Conservation (phyloP, 208 protist genomes). For the Angomonas desouzai region DNA sequence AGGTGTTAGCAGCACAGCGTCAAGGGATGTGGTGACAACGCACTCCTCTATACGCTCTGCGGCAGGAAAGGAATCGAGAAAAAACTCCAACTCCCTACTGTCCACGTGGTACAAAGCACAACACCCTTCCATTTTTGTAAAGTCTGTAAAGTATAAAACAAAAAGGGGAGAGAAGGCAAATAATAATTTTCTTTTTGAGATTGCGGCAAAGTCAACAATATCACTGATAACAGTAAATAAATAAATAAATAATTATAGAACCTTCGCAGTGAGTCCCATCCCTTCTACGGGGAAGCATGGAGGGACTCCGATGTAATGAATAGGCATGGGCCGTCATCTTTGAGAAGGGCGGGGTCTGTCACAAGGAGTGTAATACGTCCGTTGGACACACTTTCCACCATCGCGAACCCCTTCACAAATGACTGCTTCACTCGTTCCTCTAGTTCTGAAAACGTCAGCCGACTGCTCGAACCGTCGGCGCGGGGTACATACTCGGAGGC, state of each 20-base stretch:
- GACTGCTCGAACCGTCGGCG: conserved; percentile 42
- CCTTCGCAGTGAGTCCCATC: neutral
- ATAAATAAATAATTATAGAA: too few species aligned
- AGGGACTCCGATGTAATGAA: conserved; percentile 44
- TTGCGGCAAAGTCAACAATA: too few species aligned
- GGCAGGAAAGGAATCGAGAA: neutral
- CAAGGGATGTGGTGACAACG: neutral
- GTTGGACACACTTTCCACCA: conserved; percentile 44
- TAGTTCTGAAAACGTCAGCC: conserved; percentile 38
- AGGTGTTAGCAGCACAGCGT: neutral
- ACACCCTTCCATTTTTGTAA: neutral
- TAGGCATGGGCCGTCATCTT: conserved; percentile 47
- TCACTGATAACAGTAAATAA: too few species aligned
- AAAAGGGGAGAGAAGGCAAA: too few species aligned
- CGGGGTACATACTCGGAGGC: conserved; percentile 45
- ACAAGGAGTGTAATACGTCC: conserved; percentile 47
- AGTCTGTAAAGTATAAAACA: neutral
- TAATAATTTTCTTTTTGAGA: too few species aligned
- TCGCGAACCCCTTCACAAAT: conserved; percentile 47
- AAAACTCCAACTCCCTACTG: neutral
- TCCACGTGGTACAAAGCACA: neutral
- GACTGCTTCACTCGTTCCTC: conserved; percentile 31
- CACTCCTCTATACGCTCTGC: neutral
- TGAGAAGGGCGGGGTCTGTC: conserved; percentile 26
- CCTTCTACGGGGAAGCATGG: neutral